Evolutionary conservation across 768 basidiomycete genomes (phyloP).

Genomic region (Leccinum longicurvipes): DNA sequence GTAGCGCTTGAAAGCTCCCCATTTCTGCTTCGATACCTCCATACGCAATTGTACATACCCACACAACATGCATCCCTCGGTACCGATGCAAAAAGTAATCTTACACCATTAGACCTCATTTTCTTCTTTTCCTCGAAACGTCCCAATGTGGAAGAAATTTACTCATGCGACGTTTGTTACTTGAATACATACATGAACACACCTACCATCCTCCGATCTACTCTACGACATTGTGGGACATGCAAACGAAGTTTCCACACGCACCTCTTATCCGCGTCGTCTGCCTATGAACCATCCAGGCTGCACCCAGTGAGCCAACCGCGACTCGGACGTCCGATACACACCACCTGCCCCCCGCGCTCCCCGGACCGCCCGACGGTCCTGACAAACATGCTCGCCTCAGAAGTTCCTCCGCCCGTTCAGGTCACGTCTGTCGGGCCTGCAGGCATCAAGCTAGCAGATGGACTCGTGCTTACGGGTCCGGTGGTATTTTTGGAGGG

Average conservation of each 20-base stretch:
- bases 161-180: background rate
- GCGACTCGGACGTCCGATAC: slow-evolving; percentile 10
- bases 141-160: background rate
- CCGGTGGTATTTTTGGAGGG: slow-evolving; percentile 85
- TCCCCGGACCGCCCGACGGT: slow-evolving; percentile 25
- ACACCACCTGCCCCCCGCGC: slow-evolving; percentile 8
- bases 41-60: background rate
- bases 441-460: slow-evolving; percentile 65
- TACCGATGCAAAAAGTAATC: background rate
- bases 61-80: background rate
- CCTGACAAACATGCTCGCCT: slow-evolving; percentile 72
- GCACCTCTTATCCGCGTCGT: background rate
- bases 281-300: background rate
- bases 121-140: background rate
- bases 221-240: slow-evolving; percentile 2
- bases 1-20: slow-evolving; percentile 3
- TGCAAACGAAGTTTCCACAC: background rate
- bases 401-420: slow-evolving; percentile 63
- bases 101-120: background rate
- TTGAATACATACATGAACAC: slow-evolving; percentile 2
- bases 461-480: slow-evolving; percentile 73
- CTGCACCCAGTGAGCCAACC: background rate
- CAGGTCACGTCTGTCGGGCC: slow-evolving; percentile 66
- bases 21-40: background rate
- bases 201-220: background rate